Percentiles rank a stretch among this genome's conserved stretches.
These are phyloP conservation scores for Ceratobasidium sp. DNA, from an alignment of 1,284 basidiomycete species.

Conservation along the genomic window DNA sequence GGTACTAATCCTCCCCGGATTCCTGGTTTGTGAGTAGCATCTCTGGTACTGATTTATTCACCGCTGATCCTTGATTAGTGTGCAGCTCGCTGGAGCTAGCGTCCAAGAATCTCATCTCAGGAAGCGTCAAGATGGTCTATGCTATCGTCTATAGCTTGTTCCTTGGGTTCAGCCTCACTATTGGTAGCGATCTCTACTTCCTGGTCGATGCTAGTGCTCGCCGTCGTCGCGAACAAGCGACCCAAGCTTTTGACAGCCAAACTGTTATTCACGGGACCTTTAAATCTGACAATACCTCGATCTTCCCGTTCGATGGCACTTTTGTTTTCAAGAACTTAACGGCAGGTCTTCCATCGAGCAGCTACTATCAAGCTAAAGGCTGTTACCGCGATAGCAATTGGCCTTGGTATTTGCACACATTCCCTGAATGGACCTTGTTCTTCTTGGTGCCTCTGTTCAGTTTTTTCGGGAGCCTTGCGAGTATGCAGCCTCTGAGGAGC, in stretches of 20 bases:
- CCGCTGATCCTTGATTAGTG: constrained; percentile 61
- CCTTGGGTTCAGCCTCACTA: constrained; percentile 88
- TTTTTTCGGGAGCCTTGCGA: constrained; percentile 78
- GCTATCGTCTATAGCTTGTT: constrained; percentile 91
- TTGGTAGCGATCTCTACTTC: constrained; percentile 87
- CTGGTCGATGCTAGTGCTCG: constrained; percentile 74
- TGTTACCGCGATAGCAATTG: constrained; percentile 77
- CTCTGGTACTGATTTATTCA: constrained; percentile 19
- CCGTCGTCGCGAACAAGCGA: constrained; percentile 63
- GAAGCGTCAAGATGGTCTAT: constrained; percentile 91
- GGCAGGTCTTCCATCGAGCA: constrained; percentile 56
- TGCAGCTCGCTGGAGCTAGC: constrained; percentile 87
- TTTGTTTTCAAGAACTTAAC: constrained; percentile 78
- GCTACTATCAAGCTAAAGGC: constrained; percentile 63
- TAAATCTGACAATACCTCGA: constrained; percentile 69
- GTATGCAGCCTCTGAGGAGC: constrained; percentile 76
- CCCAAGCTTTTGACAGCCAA: constrained; percentile 62
- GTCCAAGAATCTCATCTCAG: constrained; percentile 87
- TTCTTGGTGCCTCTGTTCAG: constrained; percentile 83
- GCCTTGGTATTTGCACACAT: constrained; percentile 79
- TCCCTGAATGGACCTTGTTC: constrained; percentile 81
- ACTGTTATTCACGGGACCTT: constrained; percentile 73
- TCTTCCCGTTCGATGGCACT: constrained; percentile 66
- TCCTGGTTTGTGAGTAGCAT: constrained; percentile 43
- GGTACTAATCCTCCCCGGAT: constrained; percentile 76